A percentile compares a stretch with the other conserved stretches of the same genome.
These are phyloP conservation scores for Phytophthora hybrid DNA, from an alignment of 352 stramenopile genomes.

Conservation along the genomic window DNA sequence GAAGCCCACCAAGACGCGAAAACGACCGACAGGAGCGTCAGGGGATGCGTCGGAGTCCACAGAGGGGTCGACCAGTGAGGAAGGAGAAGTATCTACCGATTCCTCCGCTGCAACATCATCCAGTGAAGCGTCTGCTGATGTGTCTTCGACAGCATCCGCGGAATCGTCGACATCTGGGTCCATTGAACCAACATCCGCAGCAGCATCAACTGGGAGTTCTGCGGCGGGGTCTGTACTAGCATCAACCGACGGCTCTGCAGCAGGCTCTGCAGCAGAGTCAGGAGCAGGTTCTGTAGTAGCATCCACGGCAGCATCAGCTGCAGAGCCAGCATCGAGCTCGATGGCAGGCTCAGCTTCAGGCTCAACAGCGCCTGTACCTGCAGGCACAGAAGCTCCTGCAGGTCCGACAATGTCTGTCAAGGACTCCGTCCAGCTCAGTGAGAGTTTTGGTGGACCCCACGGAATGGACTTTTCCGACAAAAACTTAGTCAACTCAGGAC, in stretches of 20 bases:
- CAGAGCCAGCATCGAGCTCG: not conserved
- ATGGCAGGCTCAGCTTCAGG: not conserved
- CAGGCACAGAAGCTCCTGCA: slow-evolving; percentile 19
- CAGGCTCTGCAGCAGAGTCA: not conserved
- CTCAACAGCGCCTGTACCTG: not conserved
- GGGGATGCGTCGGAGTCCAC: not conserved
- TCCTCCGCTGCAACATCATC: not conserved
- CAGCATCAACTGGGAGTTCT: not conserved
- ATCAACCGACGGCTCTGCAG: slow-evolving; percentile 1
- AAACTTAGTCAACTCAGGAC: slow-evolving; percentile 35
- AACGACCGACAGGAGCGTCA: not conserved
- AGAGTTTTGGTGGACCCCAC: slow-evolving; percentile 36
- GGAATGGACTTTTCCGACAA: slow-evolving; percentile 38
- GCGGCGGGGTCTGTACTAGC: not conserved
- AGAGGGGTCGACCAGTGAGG: not conserved
- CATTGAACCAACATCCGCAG: too few species aligned
- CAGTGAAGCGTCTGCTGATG: not conserved
- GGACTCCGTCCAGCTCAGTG: slow-evolving; percentile 29
- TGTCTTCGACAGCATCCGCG: not conserved
- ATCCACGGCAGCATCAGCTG: not conserved
- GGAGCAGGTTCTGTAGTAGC: not conserved
- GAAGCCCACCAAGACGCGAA: too few species aligned
- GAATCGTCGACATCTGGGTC: too few species aligned
- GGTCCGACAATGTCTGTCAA: slow-evolving; percentile 23
- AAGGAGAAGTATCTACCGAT: not conserved